A percentile compares a stretch with the other conserved stretches of the same genome.
Evolutionary conservation across 2,329 filamentous ascomycete genomes (phyloP).

Genomic region (Pseudogymnoascus sp.): DNA sequence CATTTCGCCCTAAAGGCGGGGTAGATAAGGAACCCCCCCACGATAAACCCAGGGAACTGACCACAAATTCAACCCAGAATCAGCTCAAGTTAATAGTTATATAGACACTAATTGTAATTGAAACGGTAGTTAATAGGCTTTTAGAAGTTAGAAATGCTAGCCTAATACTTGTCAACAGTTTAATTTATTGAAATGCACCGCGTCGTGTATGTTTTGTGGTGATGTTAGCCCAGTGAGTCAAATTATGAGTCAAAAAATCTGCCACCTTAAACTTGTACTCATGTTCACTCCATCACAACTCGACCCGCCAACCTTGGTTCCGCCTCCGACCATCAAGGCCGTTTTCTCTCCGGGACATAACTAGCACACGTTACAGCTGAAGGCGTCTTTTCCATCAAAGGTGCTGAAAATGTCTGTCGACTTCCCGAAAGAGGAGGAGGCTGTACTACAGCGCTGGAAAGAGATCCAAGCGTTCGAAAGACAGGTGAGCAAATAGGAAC

Average conservation of each 20-base stretch:
- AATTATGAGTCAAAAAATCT: conserved; percentile 7
- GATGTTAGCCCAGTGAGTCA: not conserved
- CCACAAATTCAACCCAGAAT: not conserved
- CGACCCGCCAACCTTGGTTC: not conserved
- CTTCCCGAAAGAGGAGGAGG: conserved; percentile 88
- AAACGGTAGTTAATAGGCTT: not conserved
- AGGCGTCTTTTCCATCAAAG: not conserved
- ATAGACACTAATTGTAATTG: not conserved
- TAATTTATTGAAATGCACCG: not conserved
- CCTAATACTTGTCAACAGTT: not conserved
- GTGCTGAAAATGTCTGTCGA: conserved; percentile 64
- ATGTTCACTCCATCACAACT: not conserved
- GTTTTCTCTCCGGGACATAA: not conserved
- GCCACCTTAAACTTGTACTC: not conserved
- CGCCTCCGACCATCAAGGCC: not conserved
- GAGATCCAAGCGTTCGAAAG: conserved; percentile 86
- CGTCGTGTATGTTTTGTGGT: not conserved
- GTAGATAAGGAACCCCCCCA: conserved; percentile 7
- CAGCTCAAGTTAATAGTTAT: not conserved
- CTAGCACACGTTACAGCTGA: not conserved
- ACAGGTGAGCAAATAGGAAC: conserved; percentile 45
- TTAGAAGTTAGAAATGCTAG: not conserved
- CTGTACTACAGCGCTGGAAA: conserved; percentile 75
- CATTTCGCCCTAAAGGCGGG: conserved; percentile 6
- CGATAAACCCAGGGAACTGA: not conserved